These are phyloP conservation scores for Pythium biforme DNA, from an alignment of 352 stramenopile species.

Conservation along the genomic window DNA sequence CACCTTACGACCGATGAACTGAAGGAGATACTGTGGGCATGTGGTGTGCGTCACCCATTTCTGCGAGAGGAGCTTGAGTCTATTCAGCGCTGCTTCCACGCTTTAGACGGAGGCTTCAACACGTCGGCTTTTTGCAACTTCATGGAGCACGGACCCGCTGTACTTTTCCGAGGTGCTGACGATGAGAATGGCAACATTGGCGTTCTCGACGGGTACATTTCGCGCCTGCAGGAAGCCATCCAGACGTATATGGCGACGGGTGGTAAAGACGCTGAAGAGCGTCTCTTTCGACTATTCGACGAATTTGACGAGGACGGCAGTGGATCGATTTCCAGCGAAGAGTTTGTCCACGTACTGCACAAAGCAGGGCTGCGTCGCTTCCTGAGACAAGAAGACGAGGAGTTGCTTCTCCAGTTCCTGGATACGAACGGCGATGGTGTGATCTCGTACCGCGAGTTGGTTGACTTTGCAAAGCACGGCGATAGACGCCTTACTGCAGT, in stretches of 20 bases:
- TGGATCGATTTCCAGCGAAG: conserved; percentile 51
- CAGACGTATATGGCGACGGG: conserved; percentile 47
- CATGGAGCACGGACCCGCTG: conserved; percentile 45
- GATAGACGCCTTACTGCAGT: conserved; percentile 37
- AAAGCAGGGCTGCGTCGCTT: conserved; percentile 60
- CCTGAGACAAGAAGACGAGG: conserved; percentile 58
- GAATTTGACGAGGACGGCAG: conserved; percentile 56
- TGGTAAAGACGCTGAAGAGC: conserved; percentile 47
- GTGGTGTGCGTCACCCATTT: conserved; percentile 61
- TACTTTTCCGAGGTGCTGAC: conserved; percentile 40
- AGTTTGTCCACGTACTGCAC: conserved; percentile 71
- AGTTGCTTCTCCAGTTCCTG: conserved; percentile 65
- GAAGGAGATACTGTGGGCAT: conserved; percentile 68
- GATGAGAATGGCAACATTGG: conserved; percentile 13
- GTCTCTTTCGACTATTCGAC: conserved; percentile 47
- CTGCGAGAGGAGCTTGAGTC: conserved; percentile 63
- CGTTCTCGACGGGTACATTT: conserved; percentile 54
- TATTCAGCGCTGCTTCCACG: conserved; percentile 57
- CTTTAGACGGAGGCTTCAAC: conserved; percentile 42
- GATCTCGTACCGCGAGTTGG: conserved; percentile 67
- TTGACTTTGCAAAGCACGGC: conserved; percentile 55
- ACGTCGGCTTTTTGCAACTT: conserved; percentile 55
- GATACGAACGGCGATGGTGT: conserved; percentile 59
- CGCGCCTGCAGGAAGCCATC: conserved; percentile 55
- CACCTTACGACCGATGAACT: conserved; percentile 59